phyloP scores from a whole-genome alignment of 371 early-diverging fungal species.

The Zancudomyces culisetae region DNA sequence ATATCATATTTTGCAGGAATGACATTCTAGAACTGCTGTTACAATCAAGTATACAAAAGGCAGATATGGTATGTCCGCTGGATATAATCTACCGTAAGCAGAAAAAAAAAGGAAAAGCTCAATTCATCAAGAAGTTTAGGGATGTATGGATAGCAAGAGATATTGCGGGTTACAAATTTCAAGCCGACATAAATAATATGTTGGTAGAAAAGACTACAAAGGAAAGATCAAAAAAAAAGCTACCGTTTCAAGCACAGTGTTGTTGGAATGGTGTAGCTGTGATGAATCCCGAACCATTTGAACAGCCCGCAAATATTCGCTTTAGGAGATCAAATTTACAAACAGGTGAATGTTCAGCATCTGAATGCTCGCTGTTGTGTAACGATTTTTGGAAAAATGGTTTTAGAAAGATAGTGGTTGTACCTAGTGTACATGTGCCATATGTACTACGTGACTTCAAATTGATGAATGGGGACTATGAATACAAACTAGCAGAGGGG shows the following conservation, averaged over 20 bases:
- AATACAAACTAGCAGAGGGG: not conserved
- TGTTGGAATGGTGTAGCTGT: constrained; percentile 32
- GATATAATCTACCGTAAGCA: constrained; percentile 11
- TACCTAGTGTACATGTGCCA: constrained; percentile 23
- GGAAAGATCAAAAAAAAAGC: not conserved
- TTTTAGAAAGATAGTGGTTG: constrained; percentile 14
- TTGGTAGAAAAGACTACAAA: constrained; percentile 1
- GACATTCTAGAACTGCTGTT: constrained; percentile 27
- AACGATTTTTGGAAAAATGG: constrained; percentile 25
- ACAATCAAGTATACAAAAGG: constrained; percentile 15
- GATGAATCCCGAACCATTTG: constrained; percentile 20
- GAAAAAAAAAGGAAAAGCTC: not conserved
- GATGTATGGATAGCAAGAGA: constrained; percentile 31
- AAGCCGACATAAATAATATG: constrained; percentile 7
- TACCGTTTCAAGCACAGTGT: constrained; percentile 28
- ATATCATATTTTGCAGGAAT: constrained; percentile 26
- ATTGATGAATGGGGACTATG: not conserved
- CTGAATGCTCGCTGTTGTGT: constrained; percentile 29
- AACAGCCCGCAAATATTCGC: constrained; percentile 3
- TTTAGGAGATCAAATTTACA: constrained; percentile 14
- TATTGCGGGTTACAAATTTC: constrained; percentile 21
- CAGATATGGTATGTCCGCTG: constrained; percentile 26
- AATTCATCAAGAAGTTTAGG: constrained; percentile 15
- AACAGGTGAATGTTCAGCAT: constrained; percentile 25
- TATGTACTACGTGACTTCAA: constrained; percentile 7